Percentiles rank a stretch among this genome's conserved stretches.
Evolutionary conservation across 331 rosid genomes (phyloP).

Genomic region (Phaseolus coccineus): DNA sequence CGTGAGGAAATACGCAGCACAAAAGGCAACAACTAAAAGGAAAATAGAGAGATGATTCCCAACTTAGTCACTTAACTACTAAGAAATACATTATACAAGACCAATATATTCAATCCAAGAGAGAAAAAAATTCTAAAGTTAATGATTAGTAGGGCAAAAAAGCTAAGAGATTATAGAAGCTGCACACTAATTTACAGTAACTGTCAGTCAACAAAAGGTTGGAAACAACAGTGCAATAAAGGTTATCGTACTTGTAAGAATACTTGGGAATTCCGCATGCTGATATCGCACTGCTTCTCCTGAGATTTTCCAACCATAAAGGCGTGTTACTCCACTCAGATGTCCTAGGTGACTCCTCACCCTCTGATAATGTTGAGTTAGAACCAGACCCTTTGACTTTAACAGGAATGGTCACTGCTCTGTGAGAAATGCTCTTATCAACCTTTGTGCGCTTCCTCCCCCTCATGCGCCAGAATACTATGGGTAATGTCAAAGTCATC

Average conservation of each 20-base stretch:
- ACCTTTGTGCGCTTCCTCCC: conserved; percentile 22
- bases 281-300: conserved; percentile 50
- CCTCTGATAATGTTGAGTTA: conserved; percentile 44
- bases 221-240: conserved; percentile 31
- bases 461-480: conserved; percentile 21
- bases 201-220: not conserved
- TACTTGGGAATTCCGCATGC: conserved; percentile 60
- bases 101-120: not conserved
- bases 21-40: not conserved
- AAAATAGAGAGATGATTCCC: conserved; percentile 3
- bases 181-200: conserved; percentile 14
- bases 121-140: not conserved
- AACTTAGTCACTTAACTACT: not conserved
- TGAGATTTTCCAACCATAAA: conserved; percentile 59
- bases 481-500: conserved; percentile 27
- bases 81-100: not conserved
- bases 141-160: not conserved
- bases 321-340: conserved; percentile 61
- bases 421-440: conserved; percentile 37
- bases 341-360: conserved; percentile 53
- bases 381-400: conserved; percentile 40
- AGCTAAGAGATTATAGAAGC: not conserved
- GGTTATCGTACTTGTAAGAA: conserved; percentile 53
- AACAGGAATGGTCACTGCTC: conserved; percentile 5
- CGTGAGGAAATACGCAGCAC: conserved; percentile 1